A percentile compares a stretch with the other conserved stretches of the same genome.
Evolutionary conservation across 73 alveolate genomes (phyloP).

Genomic region (Blepharisma stoltei): DNA sequence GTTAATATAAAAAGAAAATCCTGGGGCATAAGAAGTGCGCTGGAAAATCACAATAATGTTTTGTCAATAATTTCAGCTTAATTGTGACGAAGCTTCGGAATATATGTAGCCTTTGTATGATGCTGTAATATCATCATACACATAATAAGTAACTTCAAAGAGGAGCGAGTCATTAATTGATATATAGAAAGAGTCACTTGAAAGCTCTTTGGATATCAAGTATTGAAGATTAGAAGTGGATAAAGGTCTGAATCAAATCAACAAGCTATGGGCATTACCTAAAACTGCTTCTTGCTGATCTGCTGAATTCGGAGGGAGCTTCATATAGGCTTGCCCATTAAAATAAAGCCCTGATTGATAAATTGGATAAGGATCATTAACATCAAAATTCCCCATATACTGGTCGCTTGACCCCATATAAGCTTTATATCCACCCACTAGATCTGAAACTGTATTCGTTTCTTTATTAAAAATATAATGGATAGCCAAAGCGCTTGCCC

Average conservation of each 20-base stretch:
- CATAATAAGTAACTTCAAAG: not conserved
- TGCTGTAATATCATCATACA: not conserved
- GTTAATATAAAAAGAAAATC: not conserved
- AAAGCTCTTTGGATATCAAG: not conserved
- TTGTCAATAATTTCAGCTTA: not conserved
- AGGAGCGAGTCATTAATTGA: not conserved
- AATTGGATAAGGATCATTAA: not conserved
- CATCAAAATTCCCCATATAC: constrained; percentile 14
- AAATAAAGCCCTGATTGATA: constrained; percentile 8
- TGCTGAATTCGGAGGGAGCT: constrained; percentile 13
- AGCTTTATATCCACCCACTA: not conserved
- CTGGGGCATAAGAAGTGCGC: not conserved
- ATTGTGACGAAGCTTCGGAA: not conserved
- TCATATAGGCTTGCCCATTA: not conserved
- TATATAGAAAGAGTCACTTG: not conserved
- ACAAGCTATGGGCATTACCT: not conserved
- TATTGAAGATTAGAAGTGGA: not conserved
- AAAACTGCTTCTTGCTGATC: not conserved
- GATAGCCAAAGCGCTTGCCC: not conserved
- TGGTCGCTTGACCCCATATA: constrained; percentile 5
- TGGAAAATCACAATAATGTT: not conserved
- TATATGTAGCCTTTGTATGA: not conserved
- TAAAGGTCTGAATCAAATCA: not conserved
- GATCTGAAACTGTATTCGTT: not conserved
- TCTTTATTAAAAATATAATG: not conserved